Percentiles rank a stretch among this genome's conserved stretches.
Evolutionary conservation across 2,329 filamentous ascomycete genomes (phyloP).

Genomic region (Sporothrix globosa): DNA sequence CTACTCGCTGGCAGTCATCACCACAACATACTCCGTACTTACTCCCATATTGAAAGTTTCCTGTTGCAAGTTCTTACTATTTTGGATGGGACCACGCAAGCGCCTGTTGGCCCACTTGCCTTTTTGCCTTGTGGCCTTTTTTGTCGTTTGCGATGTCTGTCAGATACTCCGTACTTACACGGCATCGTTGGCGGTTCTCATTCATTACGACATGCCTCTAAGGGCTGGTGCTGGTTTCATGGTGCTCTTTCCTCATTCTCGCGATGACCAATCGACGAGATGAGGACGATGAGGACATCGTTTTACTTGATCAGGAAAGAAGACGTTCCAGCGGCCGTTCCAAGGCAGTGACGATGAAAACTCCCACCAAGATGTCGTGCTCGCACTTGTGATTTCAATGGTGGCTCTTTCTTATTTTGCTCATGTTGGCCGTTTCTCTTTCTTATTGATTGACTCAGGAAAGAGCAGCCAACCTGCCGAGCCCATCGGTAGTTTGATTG

Average conservation of each 20-base stretch:
- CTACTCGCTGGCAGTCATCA: conserved; percentile 9
- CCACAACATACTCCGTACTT: neutral
- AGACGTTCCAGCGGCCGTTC: neutral
- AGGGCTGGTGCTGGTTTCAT: neutral
- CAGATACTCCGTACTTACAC: neutral
- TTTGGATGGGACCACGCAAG: too few relatives aligned
- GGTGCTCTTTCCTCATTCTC: conserved; percentile 14
- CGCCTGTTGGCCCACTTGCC: neutral
- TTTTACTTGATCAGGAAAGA: neutral
- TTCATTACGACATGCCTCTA: conserved; percentile 14
- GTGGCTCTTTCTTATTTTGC: neutral
- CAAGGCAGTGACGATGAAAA: neutral
- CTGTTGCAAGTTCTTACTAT: too few relatives aligned
- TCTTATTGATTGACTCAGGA: neutral
- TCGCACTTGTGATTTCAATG: neutral
- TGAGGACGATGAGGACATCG: neutral
- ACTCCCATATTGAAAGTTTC: neutral
- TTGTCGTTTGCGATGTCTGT: conserved; percentile 4
- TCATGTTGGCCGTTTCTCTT: neutral
- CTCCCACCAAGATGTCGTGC: neutral
- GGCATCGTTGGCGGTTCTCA: neutral
- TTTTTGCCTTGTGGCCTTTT: neutral
- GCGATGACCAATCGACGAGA: conserved; percentile 6
- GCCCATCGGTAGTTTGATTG: neutral
- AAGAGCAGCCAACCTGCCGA: neutral